These are phyloP conservation scores for Tuber microsphaerosporum DNA, from an alignment of 495 filamentous ascomycete genomes.

Conservation along the genomic window DNA sequence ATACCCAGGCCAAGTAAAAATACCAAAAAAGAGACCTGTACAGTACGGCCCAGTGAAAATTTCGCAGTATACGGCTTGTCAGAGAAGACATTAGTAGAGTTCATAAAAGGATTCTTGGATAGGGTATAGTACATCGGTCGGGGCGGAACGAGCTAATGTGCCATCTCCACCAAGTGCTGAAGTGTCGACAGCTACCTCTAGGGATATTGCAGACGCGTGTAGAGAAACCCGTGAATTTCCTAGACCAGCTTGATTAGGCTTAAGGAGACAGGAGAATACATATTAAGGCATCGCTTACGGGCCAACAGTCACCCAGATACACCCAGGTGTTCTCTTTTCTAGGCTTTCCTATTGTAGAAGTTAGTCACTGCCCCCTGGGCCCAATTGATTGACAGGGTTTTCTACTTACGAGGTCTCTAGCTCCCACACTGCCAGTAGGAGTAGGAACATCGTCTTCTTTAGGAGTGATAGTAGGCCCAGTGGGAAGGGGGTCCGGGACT, in stretches of 20 bases:
- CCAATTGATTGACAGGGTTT: not conserved
- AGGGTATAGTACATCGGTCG: not conserved
- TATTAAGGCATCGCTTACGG: not conserved
- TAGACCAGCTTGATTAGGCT: not conserved
- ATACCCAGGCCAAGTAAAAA: not conserved
- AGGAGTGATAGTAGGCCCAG: not conserved
- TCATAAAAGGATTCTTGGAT: not conserved
- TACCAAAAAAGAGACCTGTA: too few species aligned
- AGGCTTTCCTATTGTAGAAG: not conserved
- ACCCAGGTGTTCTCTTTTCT: not conserved
- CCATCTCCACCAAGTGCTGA: not conserved
- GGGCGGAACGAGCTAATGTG: not conserved
- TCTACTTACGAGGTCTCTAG: not conserved
- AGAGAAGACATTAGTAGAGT: not conserved
- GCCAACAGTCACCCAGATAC: not conserved
- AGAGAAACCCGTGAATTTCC: rapidly evolving
- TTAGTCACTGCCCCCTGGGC: not conserved
- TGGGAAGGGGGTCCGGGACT: not conserved
- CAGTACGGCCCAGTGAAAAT: too few species aligned
- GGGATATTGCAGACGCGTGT: rapidly evolving
- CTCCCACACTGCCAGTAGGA: not conserved
- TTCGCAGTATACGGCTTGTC: not conserved
- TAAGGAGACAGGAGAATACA: not conserved
- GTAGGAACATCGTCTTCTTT: not conserved
- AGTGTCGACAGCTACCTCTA: not conserved